Conservation (phyloP, 1,139 yeast species). For the Schizosaccharomyces versatilis region DNA sequence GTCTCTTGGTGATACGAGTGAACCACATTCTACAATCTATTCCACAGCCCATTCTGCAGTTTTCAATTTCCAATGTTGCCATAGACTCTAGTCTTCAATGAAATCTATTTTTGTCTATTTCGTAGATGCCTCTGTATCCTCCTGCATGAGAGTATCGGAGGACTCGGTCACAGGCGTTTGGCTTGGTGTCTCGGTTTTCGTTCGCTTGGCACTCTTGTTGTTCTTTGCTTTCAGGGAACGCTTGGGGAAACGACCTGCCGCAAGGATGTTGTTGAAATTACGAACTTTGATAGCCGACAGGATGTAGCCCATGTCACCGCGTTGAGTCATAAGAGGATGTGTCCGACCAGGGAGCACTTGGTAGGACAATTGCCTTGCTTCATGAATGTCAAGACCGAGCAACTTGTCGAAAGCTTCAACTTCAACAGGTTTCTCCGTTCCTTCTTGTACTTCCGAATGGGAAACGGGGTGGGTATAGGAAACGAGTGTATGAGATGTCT, state of each 20-base stretch:
- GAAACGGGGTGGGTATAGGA: too few species aligned
- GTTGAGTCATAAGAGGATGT: constrained; percentile 86
- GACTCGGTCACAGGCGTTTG: too few species aligned
- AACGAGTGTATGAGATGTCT: constrained; percentile 34
- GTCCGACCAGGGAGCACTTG: constrained; percentile 87
- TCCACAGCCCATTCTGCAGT: too few species aligned
- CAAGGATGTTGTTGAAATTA: constrained; percentile 23
- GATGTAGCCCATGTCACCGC: constrained; percentile 80
- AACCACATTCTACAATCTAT: too few species aligned
- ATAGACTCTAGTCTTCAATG: too few species aligned
- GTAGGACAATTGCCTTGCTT: constrained; percentile 62
- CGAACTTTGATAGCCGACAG: constrained; percentile 60
- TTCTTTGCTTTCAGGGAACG: background rate
- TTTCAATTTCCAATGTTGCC: too few species aligned
- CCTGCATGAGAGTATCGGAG: too few species aligned
- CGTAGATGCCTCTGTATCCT: too few species aligned
- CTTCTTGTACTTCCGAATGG: background rate
- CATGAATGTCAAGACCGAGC: constrained; percentile 64
- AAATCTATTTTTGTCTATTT: too few species aligned
- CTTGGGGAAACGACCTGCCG: constrained; percentile 1
- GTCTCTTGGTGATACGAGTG: too few species aligned
- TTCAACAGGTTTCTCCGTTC: background rate
- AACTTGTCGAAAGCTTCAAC: constrained; percentile 22
- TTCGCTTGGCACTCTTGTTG: too few species aligned
- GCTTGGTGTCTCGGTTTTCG: too few species aligned